Evolutionary conservation across 371 early-diverging fungal genomes (phyloP), one percentile per base, ranked within the genome.

Genomic region (Lichtheimia hyalospora): DNA sequence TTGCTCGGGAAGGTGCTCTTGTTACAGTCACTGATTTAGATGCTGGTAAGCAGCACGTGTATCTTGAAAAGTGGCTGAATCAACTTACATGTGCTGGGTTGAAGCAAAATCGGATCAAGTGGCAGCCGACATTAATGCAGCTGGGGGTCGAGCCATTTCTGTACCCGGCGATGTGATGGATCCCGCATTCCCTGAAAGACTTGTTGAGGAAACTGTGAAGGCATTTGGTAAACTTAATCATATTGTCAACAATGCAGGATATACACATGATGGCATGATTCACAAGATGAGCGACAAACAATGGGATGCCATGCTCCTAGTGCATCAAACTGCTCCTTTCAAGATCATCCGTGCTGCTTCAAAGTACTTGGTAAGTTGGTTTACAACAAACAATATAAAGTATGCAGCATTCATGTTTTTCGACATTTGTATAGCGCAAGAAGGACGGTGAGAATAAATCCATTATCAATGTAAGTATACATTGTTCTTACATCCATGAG

Each of bases 1-100:
- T 89, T 70, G 92, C 89, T 57, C 88, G 88, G 64, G 92, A 92
- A 73, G 92, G 92, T 62, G 88, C 88, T 52, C 63, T 75, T 43
- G 88, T 90, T 28, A 89, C 90, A 28, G 81, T 82, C 52, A 84
- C 85, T 49, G 90, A 92, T 73, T 80, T 92, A 54, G 87, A 70
- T 61, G 68, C 70, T 46, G 69, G 64, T 60, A 71, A 63, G 44
- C 7, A 63, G 44, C 7, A 23, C 6, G 15, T 18, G 28, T 21
- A 14, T 18, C 58, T 13, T 28, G 15, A 21, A 3, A 8, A 15
- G 2, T 3, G 23, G 15, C 5, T 48, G 15, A 28, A 8, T 28
- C 14, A 0, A 13, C 25, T 18, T 34, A 14, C 15, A 13, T 53
- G 14, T 24, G 7, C 2, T 21, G n/a, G 10, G n/a, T n/a, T n/a